Conservation (phyloP, 2,329 filamentous ascomycete species). For the Ampelomyces quisqualis region DNA sequence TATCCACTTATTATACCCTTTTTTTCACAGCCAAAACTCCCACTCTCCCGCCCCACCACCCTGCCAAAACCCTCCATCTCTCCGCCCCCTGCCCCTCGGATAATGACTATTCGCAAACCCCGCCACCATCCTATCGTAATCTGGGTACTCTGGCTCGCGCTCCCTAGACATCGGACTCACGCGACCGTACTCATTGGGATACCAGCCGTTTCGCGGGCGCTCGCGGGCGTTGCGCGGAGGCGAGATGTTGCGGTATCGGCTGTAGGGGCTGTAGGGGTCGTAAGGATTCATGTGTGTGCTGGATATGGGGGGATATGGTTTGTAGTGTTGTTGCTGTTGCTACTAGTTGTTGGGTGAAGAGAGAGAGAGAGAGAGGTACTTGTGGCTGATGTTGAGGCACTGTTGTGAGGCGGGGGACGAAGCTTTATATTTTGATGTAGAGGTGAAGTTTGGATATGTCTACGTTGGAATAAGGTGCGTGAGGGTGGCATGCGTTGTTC, state of each 20-base stretch:
- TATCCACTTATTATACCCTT: neutral
- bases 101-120: neutral
- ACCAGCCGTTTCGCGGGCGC: neutral
- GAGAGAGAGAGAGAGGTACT: neutral
- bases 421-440: neutral
- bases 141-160: neutral
- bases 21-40: neutral
- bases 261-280: neutral
- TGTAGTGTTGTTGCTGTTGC: neutral
- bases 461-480: neutral
- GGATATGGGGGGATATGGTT: neutral
- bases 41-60: neutral
- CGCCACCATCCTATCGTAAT: neutral
- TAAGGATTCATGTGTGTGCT: neutral
- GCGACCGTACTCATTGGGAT: neutral
- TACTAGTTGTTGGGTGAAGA: too few relatives aligned
- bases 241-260: neutral
- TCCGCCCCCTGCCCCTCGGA: neutral
- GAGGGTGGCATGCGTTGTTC: neutral
- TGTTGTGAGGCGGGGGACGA: neutral
- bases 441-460: too few relatives aligned
- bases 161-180: neutral
- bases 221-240: neutral
- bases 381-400: neutral
- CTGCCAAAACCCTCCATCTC: neutral